Evolutionary conservation across 345 rosid genomes (phyloP).

Genomic region (Brassica incana): DNA sequence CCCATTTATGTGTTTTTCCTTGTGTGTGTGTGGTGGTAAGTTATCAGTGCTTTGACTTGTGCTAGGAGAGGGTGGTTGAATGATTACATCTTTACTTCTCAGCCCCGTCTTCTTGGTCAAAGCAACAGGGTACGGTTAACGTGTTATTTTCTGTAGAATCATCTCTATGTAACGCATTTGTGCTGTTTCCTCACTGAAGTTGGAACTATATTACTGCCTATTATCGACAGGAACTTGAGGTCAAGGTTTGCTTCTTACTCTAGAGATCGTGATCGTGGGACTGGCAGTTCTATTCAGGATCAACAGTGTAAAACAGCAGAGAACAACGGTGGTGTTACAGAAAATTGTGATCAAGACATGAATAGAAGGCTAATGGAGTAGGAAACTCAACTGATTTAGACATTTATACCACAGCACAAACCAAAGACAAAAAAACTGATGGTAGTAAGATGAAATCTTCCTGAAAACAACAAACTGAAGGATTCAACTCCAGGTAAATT

Average conservation of each 20-base stretch:
- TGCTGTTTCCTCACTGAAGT: constrained; percentile 14
- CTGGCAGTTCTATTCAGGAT: constrained; percentile 15
- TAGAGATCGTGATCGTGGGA: constrained; percentile 42
- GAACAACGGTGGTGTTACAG: too few relatives aligned
- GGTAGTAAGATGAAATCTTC: too few relatives aligned
- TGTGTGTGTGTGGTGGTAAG: too few relatives aligned
- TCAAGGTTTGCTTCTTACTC: constrained; percentile 65
- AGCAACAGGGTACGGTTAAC: constrained; percentile 61
- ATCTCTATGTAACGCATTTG: constrained; percentile 8
- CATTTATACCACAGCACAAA: constrained; percentile 35
- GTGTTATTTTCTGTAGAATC: neutral
- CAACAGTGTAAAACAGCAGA: constrained; percentile 12
- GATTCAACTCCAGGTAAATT: constrained; percentile 40
- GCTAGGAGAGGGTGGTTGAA: too few relatives aligned
- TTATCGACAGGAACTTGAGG: constrained; percentile 55
- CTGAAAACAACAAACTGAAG: constrained; percentile 16
- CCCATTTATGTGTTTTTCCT: too few relatives aligned
- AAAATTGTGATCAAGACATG: neutral
- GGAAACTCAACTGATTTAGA: constrained; percentile 1
- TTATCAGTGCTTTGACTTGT: too few relatives aligned
- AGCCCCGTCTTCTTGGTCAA: constrained; percentile 78
- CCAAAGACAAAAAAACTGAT: constrained; percentile 21
- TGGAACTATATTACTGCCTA: constrained; percentile 59
- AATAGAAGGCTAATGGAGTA: neutral
- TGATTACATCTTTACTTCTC: constrained; percentile 52